Evolutionary conservation across 2,329 filamentous ascomycete genomes (phyloP).

Genomic region (Blumeriella jaapii): DNA sequence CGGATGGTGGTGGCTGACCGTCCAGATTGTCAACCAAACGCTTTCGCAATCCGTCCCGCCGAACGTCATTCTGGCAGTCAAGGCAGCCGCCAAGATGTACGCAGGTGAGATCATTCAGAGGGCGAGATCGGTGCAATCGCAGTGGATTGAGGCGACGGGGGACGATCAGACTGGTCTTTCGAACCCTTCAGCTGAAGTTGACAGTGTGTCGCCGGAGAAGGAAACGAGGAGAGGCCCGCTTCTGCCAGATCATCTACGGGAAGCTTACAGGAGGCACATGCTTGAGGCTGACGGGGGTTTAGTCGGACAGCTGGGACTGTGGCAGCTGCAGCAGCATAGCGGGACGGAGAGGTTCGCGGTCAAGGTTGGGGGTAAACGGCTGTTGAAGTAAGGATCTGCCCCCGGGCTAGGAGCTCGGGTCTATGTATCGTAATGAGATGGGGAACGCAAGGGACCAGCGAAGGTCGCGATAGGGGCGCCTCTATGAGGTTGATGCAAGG

Average conservation of each 20-base stretch:
- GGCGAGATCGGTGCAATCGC: conserved; percentile 57
- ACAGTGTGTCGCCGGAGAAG: conserved; percentile 25
- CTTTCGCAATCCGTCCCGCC: conserved; percentile 68
- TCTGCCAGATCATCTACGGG: conserved; percentile 62
- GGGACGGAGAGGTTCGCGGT: conserved; percentile 45
- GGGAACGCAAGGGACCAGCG: too few species aligned
- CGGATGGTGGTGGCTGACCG: conserved; percentile 2
- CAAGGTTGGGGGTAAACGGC: conserved; percentile 22
- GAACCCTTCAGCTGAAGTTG: too few species aligned
- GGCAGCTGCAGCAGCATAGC: conserved; percentile 48
- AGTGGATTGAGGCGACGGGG: conserved; percentile 50
- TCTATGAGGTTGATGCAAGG: too few species aligned
- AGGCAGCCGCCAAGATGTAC: conserved; percentile 65
- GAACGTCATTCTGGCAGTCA: conserved; percentile 64
- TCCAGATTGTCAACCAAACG: conserved; percentile 63
- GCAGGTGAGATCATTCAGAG: conserved; percentile 64
- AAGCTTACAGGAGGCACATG: conserved; percentile 60
- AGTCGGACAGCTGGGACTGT: conserved; percentile 47
- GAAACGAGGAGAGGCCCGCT: conserved; percentile 43
- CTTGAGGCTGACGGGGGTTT: conserved; percentile 46
- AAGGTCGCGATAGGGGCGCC: too few species aligned
- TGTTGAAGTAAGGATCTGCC: conserved; percentile 21
- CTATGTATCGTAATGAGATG: too few species aligned
- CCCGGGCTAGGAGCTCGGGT: too few species aligned
- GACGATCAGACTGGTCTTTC: conserved; percentile 46